A percentile compares a stretch with the other conserved stretches of the same genome.
Evolutionary conservation across 2,329 filamentous ascomycete species (phyloP).

Genomic region (Fusarium buxicola): DNA sequence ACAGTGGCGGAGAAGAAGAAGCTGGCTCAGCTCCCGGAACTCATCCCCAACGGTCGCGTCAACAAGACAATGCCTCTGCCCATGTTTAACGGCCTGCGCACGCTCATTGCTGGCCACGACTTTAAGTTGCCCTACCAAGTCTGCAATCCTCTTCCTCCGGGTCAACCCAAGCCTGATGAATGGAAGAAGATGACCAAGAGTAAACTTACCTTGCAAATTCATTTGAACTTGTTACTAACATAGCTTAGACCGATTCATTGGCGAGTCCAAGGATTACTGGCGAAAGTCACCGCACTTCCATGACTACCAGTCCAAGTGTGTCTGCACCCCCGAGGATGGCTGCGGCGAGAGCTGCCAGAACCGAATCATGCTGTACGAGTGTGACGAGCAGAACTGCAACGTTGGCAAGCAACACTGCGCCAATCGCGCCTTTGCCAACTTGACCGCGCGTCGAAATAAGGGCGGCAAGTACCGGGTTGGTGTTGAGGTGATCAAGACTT

Average conservation of each 20-base stretch:
- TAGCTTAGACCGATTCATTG: conserved; percentile 85
- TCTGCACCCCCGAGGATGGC: conserved; percentile 80
- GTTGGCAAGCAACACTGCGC: conserved; percentile 78
- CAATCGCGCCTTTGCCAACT: conserved; percentile 87
- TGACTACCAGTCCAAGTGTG: conserved; percentile 80
- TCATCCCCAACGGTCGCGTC: conserved; percentile 58
- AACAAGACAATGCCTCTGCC: conserved; percentile 77
- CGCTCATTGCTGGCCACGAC: conserved; percentile 78
- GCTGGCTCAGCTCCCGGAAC: conserved; percentile 60
- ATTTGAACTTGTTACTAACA: conserved; percentile 42
- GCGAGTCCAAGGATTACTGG: conserved; percentile 83
- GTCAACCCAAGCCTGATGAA: conserved; percentile 90
- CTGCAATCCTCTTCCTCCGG: conserved; percentile 86
- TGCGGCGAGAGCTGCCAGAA: conserved; percentile 95
- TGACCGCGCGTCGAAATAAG: conserved; percentile 78
- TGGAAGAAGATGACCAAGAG: conserved; percentile 94
- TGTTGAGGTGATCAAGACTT: conserved; percentile 93
- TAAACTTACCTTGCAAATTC: conserved; percentile 59
- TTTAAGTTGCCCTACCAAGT: conserved; percentile 92
- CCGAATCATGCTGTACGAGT: conserved; percentile 97
- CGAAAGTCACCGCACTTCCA: conserved; percentile 81
- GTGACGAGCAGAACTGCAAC: conserved; percentile 89
- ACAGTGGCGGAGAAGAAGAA: conserved; percentile 63
- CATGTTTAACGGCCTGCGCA: conserved; percentile 79
- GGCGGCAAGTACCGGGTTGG: conserved; percentile 91